Evolutionary conservation across 495 filamentous ascomycete species (phyloP).

Genomic region (Penicillium simplicissimum): DNA sequence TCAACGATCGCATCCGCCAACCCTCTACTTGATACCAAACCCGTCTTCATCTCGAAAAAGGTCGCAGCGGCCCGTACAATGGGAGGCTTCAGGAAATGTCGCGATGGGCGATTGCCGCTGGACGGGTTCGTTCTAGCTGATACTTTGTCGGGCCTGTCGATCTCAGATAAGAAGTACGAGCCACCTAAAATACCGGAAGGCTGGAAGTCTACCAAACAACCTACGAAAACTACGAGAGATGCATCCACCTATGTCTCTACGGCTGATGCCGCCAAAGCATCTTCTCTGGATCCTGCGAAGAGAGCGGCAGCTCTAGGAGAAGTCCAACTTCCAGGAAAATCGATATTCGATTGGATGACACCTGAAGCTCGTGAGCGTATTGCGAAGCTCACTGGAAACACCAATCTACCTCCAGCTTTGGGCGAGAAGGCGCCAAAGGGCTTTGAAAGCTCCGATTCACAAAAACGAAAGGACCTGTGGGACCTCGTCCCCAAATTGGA

Average conservation of each 20-base stretch:
- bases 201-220: conserved; percentile 69
- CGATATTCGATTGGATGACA: conserved; percentile 92
- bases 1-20: conserved; percentile 52
- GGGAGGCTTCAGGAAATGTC: conserved; percentile 71
- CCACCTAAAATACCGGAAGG: conserved; percentile 73
- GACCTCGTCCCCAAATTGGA: conserved; percentile 73
- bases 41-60: conserved; percentile 80
- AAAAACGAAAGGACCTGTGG: conserved; percentile 60
- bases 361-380: conserved; percentile 77
- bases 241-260: conserved; percentile 61
- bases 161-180: conserved; percentile 64
- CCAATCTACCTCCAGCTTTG: conserved; percentile 72
- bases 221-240: conserved; percentile 36
- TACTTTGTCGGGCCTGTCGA: conserved; percentile 49
- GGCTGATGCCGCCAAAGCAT: conserved; percentile 71
- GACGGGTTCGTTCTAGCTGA: conserved; percentile 83
- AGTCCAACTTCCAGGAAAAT: conserved; percentile 81
- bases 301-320: conserved; percentile 85
- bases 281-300: conserved; percentile 73
- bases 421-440: conserved; percentile 69
- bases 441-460: conserved; percentile 58
- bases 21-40: conserved; percentile 65
- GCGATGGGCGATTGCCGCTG: conserved; percentile 83
- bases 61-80: conserved; percentile 54
- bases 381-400: conserved; percentile 70